Conservation (phyloP, 2,329 filamentous ascomycete genomes). For the Colletotrichum brevisporum region DNA sequence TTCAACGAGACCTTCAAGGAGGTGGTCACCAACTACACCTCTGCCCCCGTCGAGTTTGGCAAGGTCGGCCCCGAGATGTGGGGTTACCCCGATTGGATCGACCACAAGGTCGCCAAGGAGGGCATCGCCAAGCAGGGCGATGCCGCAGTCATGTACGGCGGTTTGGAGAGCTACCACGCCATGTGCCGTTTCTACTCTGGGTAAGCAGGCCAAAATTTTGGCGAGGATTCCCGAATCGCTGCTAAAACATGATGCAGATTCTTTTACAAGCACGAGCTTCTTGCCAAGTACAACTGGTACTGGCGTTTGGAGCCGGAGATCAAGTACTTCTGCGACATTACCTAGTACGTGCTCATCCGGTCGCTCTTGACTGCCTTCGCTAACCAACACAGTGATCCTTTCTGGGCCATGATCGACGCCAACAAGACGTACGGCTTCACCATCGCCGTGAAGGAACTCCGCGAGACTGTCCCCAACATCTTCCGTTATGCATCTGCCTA, state of each 20-base stretch:
- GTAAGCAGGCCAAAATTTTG: conserved; percentile 57
- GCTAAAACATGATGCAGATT: conserved; percentile 67
- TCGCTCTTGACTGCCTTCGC: background rate
- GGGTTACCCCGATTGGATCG: conserved; percentile 97
- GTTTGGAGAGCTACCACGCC: conserved; percentile 97
- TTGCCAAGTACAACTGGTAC: conserved; percentile 99
- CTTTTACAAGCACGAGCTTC: conserved; percentile 96
- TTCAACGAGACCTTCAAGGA: conserved; percentile 97
- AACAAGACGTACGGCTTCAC: conserved; percentile 99
- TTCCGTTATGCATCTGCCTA: conserved; percentile 99
- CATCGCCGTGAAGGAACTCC: conserved; percentile 97
- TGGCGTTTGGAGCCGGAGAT: conserved; percentile 99
- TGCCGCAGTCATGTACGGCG: conserved; percentile 98
- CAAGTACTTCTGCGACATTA: conserved; percentile 99
- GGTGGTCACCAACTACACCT: conserved; percentile 91
- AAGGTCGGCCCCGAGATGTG: conserved; percentile 92
- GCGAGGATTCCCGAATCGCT: background rate
- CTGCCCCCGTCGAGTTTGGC: conserved; percentile 88
- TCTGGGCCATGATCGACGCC: conserved; percentile 90
- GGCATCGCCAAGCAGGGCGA: conserved; percentile 98
- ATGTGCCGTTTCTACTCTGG: conserved; percentile 99
- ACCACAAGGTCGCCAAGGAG: conserved; percentile 93
- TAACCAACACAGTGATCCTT: conserved; percentile 79
- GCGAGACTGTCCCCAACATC: conserved; percentile 98
- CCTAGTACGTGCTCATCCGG: conserved; percentile 74